Evolutionary conservation across 2,329 filamentous ascomycete species (phyloP), one percentile per base, ranked within the genome.

Genomic region (Fusarium annulatum): DNA sequence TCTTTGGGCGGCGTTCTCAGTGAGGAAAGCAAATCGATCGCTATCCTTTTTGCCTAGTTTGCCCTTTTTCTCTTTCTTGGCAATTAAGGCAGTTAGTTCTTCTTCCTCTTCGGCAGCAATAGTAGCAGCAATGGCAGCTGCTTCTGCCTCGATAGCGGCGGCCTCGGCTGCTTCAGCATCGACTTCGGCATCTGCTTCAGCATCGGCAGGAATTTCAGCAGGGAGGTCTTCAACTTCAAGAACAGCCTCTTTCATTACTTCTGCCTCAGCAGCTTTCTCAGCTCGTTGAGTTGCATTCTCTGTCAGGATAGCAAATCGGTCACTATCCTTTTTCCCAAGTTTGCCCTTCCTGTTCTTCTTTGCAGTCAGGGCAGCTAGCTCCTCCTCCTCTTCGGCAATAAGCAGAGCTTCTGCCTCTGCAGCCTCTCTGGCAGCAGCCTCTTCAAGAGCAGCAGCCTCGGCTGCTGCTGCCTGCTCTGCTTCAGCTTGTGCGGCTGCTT

Each of bases 341-440:
- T 80, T 80, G 63, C 74, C 78, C 61, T 71, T 76, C 66, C 80
- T 81, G 1, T 76, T 79, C 53, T 81, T 83, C 72, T 83, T 86
- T 30, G 81, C 79, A 21, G 78, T 69, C 2, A 83, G 58, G 21
- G 75, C 69, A 38, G 74, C 71, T 16, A 81, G 60, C 43, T 78
- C 79, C 18, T 66, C 74, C 28, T 78, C 77, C 43, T 80, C 78
- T 23, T 64, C 66, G 4, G 71, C 71, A 42, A 78, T 71, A 10
- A 39, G 56, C 48, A 61, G 42, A 48, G 68, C 73, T 28, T 76
- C 71, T 11, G 65, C 72, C n/a, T 73, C 73, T 21, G 65, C 69
- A 26, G 69, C 72, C 52, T 73, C 72, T 61, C 30, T 46, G n/a
- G 73, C 60, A 14, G 64, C 71, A 15, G 59, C 53, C 26, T 69